A percentile compares a stretch with the other conserved stretches of the same genome.
Evolutionary conservation across 2,329 filamentous ascomycete genomes (phyloP).

Genomic region (Pseudogymnoascus sp.): DNA sequence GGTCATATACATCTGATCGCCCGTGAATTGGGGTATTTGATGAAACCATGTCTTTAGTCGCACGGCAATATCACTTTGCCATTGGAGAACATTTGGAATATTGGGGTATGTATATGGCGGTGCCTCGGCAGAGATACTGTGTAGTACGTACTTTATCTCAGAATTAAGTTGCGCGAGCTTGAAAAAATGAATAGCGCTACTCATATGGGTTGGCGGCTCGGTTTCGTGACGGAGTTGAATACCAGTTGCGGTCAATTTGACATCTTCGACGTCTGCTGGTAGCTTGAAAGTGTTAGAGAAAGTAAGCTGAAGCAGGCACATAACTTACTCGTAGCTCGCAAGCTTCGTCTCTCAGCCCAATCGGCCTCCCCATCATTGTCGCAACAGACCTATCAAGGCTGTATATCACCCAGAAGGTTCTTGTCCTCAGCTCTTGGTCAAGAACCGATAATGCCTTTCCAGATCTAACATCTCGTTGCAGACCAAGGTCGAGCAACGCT

Average conservation of each 20-base stretch:
- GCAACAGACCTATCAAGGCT: slow-evolving; percentile 42
- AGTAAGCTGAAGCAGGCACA: neutral
- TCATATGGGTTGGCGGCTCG: slow-evolving; percentile 26
- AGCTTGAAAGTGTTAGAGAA: slow-evolving; percentile 11
- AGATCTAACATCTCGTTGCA: slow-evolving; percentile 40
- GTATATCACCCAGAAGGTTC: slow-evolving; percentile 47
- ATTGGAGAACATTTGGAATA: slow-evolving; percentile 35
- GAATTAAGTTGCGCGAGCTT: slow-evolving; percentile 41
- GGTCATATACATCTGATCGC: slow-evolving; percentile 20
- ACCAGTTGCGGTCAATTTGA: slow-evolving; percentile 14
- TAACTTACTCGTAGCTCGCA: slow-evolving; percentile 40
- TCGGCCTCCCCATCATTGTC: slow-evolving; percentile 48
- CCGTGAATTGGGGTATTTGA: slow-evolving; percentile 26
- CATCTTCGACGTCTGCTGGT: slow-evolving; percentile 19
- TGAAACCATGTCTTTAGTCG: slow-evolving; percentile 34
- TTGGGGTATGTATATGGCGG: slow-evolving; percentile 41
- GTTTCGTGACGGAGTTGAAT: slow-evolving; percentile 7
- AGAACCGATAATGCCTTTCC: slow-evolving; percentile 36
- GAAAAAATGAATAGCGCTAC: slow-evolving; percentile 41
- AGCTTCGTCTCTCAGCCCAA: slow-evolving; percentile 46
- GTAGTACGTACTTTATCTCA: slow-evolving; percentile 48
- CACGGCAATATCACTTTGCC: slow-evolving; percentile 36
- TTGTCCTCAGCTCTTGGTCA: slow-evolving; percentile 45
- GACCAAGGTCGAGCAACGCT: slow-evolving; percentile 40
- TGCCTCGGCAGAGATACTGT: slow-evolving; percentile 40